These are phyloP conservation scores for Azolla pinnata DNA, from an alignment of 75 land plant species.

Conservation along the genomic window DNA sequence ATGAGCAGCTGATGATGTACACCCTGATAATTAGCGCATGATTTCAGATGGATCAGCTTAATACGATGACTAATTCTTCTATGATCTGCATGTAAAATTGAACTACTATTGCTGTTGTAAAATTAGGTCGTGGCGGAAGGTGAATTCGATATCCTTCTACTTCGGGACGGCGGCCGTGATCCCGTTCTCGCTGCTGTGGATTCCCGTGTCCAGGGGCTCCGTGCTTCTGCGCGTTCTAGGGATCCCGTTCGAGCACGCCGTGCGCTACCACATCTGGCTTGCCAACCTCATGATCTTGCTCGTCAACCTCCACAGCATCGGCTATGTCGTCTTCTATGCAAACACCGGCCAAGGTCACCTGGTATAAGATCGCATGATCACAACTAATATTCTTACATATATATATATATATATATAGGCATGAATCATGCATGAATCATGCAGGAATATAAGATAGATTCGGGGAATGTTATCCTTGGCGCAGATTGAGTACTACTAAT, in stretches of 20 bases:
- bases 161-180: not conserved
- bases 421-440: too few species aligned
- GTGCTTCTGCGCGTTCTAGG: conserved; percentile 74
- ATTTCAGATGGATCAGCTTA: too few species aligned
- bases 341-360: not conserved
- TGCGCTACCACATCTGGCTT: conserved; percentile 83
- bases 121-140: not conserved
- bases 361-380: too few species aligned
- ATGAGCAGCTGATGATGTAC: too few species aligned
- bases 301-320: conserved; percentile 58
- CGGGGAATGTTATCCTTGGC: too few species aligned
- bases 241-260: conserved; percentile 85
- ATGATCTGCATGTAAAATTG: too few species aligned
- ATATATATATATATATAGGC: too few species aligned
- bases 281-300: conserved; percentile 75
- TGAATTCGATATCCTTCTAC: not conserved
- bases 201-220: conserved; percentile 80
- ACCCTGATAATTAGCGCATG: too few species aligned
- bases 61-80: too few species aligned
- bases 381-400: conserved; percentile 5
- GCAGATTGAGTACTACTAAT: too few species aligned
- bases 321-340: conserved; percentile 15
- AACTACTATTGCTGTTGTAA: too few species aligned
- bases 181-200: conserved; percentile 42
- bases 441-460: too few species aligned